A percentile compares a stretch with the other conserved stretches of the same genome.
phyloP scores from a whole-genome alignment of 2,329 filamentous ascomycete species.

The Rhexocercosporidium sp. region DNA sequence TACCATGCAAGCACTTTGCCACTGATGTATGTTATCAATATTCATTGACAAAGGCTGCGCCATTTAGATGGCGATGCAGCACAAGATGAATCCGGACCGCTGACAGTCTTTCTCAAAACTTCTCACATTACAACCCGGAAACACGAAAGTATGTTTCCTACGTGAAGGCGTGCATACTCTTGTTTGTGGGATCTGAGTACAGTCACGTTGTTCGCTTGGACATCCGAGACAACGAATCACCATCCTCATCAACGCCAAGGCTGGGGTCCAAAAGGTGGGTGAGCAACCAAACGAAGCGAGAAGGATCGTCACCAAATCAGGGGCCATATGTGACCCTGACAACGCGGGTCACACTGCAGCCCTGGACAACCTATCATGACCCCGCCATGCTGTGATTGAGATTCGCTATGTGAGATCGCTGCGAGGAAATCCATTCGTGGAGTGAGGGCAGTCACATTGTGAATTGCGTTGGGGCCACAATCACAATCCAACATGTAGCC shows the following conservation, averaged over 20 bases:
- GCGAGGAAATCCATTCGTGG: not conserved
- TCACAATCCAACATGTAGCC: conserved; percentile 3
- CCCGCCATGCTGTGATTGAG: conserved; percentile 1
- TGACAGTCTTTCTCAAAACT: too few species aligned
- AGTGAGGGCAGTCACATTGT: not conserved
- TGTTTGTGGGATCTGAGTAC: too few species aligned
- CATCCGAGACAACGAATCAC: conserved; percentile 5
- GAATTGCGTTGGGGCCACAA: not conserved
- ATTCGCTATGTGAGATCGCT: not conserved
- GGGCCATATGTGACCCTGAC: conserved; percentile 7
- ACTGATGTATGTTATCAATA: not conserved
- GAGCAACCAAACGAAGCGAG: conserved; percentile 9
- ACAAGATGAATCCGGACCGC: too few species aligned
- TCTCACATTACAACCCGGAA: too few species aligned
- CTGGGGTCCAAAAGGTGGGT: conserved; percentile 7
- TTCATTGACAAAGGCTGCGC: not conserved
- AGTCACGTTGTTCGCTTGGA: not conserved
- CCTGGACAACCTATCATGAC: not conserved
- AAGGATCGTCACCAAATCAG: conserved; percentile 15
- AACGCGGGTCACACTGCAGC: conserved; percentile 9
- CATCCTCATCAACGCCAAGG: conserved; percentile 14
- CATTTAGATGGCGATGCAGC: not conserved
- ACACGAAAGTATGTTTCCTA: too few species aligned
- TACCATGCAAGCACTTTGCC: not conserved
- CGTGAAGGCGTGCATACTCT: too few species aligned